phyloP scores from a whole-genome alignment of 2,329 filamentous ascomycete genomes.

The Emergomyces pasteurianus region DNA sequence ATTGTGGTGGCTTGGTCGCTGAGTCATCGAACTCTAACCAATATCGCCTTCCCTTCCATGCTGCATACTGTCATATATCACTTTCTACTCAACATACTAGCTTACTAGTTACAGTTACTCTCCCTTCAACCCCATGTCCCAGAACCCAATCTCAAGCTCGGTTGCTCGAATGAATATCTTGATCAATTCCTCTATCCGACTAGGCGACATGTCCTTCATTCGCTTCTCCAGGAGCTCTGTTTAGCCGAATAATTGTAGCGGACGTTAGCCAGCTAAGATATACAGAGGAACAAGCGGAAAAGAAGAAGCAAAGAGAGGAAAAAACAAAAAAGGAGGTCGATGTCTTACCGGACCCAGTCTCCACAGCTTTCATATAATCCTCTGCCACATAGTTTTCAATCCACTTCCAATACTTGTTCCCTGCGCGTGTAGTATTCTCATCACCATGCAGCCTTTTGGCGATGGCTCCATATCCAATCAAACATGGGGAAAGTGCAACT shows the following conservation, averaged over 20 bases:
- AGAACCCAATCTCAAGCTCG: slow-evolving; percentile 63
- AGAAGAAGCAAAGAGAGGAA: not conserved
- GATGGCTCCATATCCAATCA: slow-evolving; percentile 78
- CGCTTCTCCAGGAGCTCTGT: slow-evolving; percentile 64
- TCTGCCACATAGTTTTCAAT: slow-evolving; percentile 77
- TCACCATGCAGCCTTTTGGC: slow-evolving; percentile 58
- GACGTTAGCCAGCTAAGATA: not conserved
- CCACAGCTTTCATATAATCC: slow-evolving; percentile 64
- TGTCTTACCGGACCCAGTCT: slow-evolving; percentile 53
- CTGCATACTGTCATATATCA: not conserved
- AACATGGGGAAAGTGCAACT: slow-evolving; percentile 70
- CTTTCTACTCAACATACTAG: not conserved
- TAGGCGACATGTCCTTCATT: slow-evolving; percentile 58
- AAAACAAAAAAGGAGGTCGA: not conserved
- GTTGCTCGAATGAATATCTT: slow-evolving; percentile 81
- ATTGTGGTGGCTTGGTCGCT: not conserved
- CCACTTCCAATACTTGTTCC: slow-evolving; percentile 78
- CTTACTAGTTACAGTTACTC: not conserved
- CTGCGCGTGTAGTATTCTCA: slow-evolving; percentile 46
- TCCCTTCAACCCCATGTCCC: slow-evolving; percentile 51
- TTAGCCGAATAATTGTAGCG: not conserved
- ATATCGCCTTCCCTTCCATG: no score
- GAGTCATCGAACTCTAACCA: not conserved
- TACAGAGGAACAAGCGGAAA: not conserved
- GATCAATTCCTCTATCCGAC: slow-evolving; percentile 68